Base-by-base conservation (phyloP, 75 land plant genomes). In the Picea sitchensis region DNA sequence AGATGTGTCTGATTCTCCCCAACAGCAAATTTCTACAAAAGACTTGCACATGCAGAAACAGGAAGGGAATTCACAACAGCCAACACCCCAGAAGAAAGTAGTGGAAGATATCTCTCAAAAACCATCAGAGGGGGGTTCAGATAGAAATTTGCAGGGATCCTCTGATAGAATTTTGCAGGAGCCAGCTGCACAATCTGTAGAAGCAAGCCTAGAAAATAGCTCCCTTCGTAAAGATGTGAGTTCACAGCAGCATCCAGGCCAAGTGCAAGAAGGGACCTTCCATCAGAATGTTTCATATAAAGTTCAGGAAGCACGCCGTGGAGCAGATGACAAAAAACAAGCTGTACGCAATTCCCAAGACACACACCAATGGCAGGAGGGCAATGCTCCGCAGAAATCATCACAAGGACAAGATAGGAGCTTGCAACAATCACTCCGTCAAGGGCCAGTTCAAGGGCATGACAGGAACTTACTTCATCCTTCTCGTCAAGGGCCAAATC, bases 1-100 rank as follows among this genome's bases (percentile, higher is more conserved):
- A n/a, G 77, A 76, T 61, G 63, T 17, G 23, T 54, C 61, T 76
- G 77, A 76, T 76, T 57, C 77, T 57, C 23, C 77, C 14, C 76
- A 41, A 51, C 51, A 44, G 60, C 77, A 71, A 14, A 44, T 71
- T 1, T 71, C 32, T 21, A 6, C 31, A 15, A 76, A 57, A 54
- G 77, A 57, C 23, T 30, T 76, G 4, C 61, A 76, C 15, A 23
- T 30, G 18, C 64, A 58, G 63, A 76, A 76, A 15, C 36, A 56
- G 21, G 77, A 51, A 76, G 68, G 32, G 30, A 31, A 57, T 57
- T 21, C 26, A 30, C 77, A 56, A 21, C 58, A 76, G 77, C 17
- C 54, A 71, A 47, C 44, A 8, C n/a, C 74, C 44, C 74, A 71
- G 74, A 71, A 44, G 74, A 71, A 71, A 71, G 74, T 41, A 23